Evolutionary conservation across 208 protist species (phyloP).

Genomic region (Trypanosoma vivax): DNA sequence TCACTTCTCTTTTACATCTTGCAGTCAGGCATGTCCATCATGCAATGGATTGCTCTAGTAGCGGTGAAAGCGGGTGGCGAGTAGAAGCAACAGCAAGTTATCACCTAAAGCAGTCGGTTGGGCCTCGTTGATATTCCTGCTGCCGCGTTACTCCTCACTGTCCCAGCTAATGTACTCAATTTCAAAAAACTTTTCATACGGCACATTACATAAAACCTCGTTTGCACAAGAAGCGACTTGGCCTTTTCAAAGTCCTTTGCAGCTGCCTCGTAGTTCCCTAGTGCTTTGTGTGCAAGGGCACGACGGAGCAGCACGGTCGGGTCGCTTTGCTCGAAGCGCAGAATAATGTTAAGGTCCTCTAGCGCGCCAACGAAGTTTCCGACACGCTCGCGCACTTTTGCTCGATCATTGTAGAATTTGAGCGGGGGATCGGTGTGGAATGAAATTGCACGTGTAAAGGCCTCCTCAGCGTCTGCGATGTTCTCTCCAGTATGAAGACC

Average conservation of each 20-base stretch:
- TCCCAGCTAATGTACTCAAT: conserved; percentile 13
- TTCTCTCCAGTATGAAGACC: conserved; percentile 19
- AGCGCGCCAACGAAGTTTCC: conserved; percentile 47
- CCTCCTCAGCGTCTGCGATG: conserved; percentile 26
- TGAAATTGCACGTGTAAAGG: conserved; percentile 45
- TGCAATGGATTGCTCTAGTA: no score
- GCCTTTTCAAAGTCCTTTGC: conserved; percentile 84
- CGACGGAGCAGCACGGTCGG: conserved; percentile 75
- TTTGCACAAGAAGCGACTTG: conserved; percentile 17
- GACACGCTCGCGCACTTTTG: conserved; percentile 72
- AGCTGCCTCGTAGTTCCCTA: conserved; percentile 62
- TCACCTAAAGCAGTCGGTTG: background rate
- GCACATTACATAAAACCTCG: background rate
- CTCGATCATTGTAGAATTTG: conserved; percentile 74
- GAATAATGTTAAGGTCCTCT: conserved; percentile 72
- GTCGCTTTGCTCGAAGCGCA: conserved; percentile 48
- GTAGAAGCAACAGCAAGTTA: no score
- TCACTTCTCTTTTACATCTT: no score
- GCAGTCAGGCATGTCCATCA: no score
- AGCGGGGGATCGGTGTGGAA: conserved; percentile 5
- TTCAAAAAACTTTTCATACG: conserved; percentile 18
- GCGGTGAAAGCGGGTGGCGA: no score
- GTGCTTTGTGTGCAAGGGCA: conserved; percentile 74
- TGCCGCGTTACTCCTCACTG: background rate
- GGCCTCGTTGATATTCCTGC: background rate